A percentile compares a stretch with the other conserved stretches of the same genome.
These are phyloP conservation scores for Phytophthora uliginosa DNA, from an alignment of 352 stramenopile genomes.

Conservation along the genomic window DNA sequence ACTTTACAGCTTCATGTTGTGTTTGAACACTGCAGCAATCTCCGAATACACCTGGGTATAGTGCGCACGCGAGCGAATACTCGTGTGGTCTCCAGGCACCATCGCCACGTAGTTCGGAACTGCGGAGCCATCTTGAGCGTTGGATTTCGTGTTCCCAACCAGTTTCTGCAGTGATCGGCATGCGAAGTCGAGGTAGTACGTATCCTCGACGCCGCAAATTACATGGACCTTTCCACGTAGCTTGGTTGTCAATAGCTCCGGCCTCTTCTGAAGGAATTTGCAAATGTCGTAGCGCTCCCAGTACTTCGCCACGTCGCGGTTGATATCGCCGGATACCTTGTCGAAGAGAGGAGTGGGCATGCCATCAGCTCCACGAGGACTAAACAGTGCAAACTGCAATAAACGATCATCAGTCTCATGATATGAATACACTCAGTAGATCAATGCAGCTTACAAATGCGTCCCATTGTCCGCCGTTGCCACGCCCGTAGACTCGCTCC, in stretches of 20 bases:
- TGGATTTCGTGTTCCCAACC: constrained; percentile 41
- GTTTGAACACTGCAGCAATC: constrained; percentile 52
- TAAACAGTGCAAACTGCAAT: constrained; percentile 70
- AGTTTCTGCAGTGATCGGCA: constrained; percentile 70
- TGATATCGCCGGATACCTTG: constrained; percentile 79
- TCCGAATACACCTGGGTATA: constrained; percentile 74
- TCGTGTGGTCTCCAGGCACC: constrained; percentile 77
- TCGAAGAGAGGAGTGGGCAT: constrained; percentile 77
- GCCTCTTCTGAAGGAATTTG: constrained; percentile 53
- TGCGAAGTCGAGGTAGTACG: constrained; percentile 79
- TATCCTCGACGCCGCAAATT: constrained; percentile 78
- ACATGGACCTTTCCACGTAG: constrained; percentile 77
- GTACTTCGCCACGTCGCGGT: constrained; percentile 61
- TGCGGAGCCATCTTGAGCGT: constrained; percentile 22
- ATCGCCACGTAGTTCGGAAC: constrained; percentile 78
- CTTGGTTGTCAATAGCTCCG: constrained; percentile 48
- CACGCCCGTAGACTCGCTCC: constrained; percentile 68
- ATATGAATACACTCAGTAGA: background rate
- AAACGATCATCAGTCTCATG: constrained; percentile 6
- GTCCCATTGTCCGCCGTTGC: constrained; percentile 85
- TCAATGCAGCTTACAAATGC: constrained; percentile 66
- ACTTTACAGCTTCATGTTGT: constrained; percentile 16
- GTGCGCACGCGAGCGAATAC: constrained; percentile 72
- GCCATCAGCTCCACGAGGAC: constrained; percentile 56
- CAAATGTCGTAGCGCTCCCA: constrained; percentile 79